Evolutionary conservation across 139 green algal species (phyloP).

Genomic region (Ettlia oleoabundans): DNA sequence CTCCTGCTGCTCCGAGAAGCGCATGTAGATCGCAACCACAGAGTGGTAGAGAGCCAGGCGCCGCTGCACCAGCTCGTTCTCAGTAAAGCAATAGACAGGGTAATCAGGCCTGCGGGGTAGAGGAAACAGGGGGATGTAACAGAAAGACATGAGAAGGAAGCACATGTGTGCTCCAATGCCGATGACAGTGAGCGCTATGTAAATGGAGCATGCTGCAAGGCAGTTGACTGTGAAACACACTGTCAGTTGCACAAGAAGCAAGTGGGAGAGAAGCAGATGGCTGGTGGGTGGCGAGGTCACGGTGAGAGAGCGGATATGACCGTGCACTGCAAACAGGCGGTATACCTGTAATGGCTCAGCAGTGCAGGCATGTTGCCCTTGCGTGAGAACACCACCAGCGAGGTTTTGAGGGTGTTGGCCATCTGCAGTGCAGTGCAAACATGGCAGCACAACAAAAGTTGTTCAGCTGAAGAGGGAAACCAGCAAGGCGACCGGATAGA

Average conservation of each 20-base stretch:
- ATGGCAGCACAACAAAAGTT: background rate
- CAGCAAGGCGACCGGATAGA: background rate
- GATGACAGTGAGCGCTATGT: no score
- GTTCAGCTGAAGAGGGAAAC: background rate
- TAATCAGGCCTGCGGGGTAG: slow-evolving; percentile 78
- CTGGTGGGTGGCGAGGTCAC: no score
- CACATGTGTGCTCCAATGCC: no score
- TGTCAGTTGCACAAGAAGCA: no score
- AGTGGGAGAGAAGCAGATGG: no score
- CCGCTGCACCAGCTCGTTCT: slow-evolving; percentile 78
- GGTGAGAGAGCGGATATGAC: no score
- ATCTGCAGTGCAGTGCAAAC: slow-evolving; percentile 55
- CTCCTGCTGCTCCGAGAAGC: slow-evolving; percentile 62
- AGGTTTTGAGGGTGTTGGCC: slow-evolving; percentile 84
- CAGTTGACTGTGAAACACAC: no score
- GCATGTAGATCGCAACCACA: slow-evolving; percentile 66
- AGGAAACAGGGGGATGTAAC: no score
- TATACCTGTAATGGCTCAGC: slow-evolving; percentile 87
- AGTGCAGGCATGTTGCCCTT: slow-evolving; percentile 82
- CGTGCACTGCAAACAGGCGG: no score
- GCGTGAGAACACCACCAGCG: slow-evolving; percentile 59
- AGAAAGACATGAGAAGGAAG: no score
- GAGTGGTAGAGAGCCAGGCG: slow-evolving; percentile 86
- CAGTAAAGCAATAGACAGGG: slow-evolving; percentile 73
- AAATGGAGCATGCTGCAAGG: no score